phyloP scores from a whole-genome alignment of 2,329 filamentous ascomycete species.

The Fusarium siculi region DNA sequence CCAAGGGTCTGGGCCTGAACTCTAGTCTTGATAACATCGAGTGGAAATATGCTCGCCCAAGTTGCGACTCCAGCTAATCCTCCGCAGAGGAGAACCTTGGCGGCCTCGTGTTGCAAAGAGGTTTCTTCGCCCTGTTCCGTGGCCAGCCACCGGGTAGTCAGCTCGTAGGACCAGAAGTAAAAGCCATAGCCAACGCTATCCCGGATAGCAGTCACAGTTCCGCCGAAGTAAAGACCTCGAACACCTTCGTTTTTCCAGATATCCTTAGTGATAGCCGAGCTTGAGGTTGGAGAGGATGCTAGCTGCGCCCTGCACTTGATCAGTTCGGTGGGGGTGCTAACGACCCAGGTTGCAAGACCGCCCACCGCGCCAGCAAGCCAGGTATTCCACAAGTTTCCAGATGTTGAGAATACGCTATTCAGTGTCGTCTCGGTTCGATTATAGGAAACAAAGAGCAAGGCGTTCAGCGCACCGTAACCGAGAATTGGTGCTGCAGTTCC shows the following conservation, averaged over 20 bases:
- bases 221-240: slow-evolving; percentile 82
- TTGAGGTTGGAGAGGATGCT: slow-evolving; percentile 59
- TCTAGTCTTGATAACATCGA: slow-evolving; percentile 92
- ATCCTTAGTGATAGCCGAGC: slow-evolving; percentile 71
- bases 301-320: slow-evolving; percentile 91
- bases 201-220: slow-evolving; percentile 80
- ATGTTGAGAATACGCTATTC: slow-evolving; percentile 48
- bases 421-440: slow-evolving; percentile 81
- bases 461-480: slow-evolving; percentile 91
- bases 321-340: slow-evolving; percentile 90
- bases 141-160: slow-evolving; percentile 69
- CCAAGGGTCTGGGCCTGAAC: slow-evolving; percentile 77
- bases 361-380: slow-evolving; percentile 85
- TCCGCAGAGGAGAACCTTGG: slow-evolving; percentile 81
- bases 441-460: slow-evolving; percentile 89
- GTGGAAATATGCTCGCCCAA: slow-evolving; percentile 89
- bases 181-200: slow-evolving; percentile 97
- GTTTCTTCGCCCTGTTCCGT: slow-evolving; percentile 29
- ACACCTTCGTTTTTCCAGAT: slow-evolving; percentile 69
- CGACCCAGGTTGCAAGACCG: slow-evolving; percentile 84
- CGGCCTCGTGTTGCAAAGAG: slow-evolving; percentile 57
- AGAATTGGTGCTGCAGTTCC: slow-evolving; percentile 88
- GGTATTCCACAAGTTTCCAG: slow-evolving; percentile 69
- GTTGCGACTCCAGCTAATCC: slow-evolving; percentile 88
- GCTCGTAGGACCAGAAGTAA: slow-evolving; percentile 94